These are phyloP conservation scores for Liriodendron chinense DNA, from an alignment of 164 flowering plant species.

Conservation along the genomic window DNA sequence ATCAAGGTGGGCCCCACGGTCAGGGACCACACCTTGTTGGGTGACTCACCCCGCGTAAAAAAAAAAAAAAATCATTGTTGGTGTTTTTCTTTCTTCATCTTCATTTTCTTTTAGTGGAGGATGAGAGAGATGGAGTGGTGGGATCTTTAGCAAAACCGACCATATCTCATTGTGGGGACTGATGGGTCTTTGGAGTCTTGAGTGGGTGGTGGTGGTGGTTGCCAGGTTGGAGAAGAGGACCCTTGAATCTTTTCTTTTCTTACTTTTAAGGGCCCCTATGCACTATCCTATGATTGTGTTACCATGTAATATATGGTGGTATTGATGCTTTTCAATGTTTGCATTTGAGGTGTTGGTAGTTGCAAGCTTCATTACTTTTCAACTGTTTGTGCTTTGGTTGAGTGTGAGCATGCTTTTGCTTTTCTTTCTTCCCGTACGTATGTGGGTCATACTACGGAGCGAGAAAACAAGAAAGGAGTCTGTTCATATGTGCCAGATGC, in stretches of 20 bases:
- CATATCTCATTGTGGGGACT: neutral
- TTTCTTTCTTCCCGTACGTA: neutral
- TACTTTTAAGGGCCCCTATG: neutral
- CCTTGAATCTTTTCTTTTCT: neutral
- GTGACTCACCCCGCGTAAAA: too few relatives aligned
- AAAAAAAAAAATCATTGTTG: neutral
- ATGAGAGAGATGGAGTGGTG: neutral
- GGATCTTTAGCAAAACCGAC: constrained; percentile 5
- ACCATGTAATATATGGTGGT: constrained; percentile 3
- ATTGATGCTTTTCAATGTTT: neutral
- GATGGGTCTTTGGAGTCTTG: neutral
- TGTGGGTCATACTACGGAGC: too few relatives aligned
- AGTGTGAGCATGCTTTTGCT: neutral
- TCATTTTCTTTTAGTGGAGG: neutral
- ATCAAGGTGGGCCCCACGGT: too few relatives aligned
- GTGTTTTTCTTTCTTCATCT: neutral
- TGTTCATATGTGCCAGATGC: too few relatives aligned
- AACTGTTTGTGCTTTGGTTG: neutral
- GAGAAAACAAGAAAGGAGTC: too few relatives aligned
- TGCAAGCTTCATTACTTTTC: neutral
- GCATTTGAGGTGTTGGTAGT: neutral
- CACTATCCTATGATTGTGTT: neutral
- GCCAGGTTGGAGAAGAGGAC: neutral
- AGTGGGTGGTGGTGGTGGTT: neutral
- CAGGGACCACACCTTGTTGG: too few relatives aligned